A percentile compares a stretch with the other conserved stretches of the same genome.
phyloP scores from a whole-genome alignment of 345 rosid species.

The Durio zibethinus region DNA sequence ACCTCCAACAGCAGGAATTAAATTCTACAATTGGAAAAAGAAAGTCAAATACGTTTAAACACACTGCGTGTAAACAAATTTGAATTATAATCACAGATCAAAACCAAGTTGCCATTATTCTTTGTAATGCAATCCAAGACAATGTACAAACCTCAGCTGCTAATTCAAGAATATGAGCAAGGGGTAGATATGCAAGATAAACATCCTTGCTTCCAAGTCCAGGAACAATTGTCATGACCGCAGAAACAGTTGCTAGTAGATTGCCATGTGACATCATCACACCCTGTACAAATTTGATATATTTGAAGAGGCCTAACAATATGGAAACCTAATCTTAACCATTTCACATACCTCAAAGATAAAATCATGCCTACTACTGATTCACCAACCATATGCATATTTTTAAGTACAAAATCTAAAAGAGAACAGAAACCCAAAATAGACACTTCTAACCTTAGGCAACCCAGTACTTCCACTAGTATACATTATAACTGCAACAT shows the following conservation, averaged over 20 bases:
- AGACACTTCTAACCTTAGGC: slow-evolving; percentile 70
- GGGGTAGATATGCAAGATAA: slow-evolving; percentile 85
- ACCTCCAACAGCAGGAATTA: slow-evolving; percentile 81
- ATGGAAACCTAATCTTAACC: background rate
- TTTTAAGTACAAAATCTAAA: background rate
- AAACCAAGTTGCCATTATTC: background rate
- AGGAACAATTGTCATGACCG: slow-evolving; percentile 93
- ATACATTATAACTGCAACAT: slow-evolving; percentile 95
- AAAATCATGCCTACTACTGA: background rate
- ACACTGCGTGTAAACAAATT: slow-evolving; percentile 1
- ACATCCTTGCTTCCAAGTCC: slow-evolving; percentile 72
- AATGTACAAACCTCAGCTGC: slow-evolving; percentile 72
- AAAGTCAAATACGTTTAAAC: slow-evolving; percentile 15
- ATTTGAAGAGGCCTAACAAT: background rate
- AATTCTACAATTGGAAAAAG: slow-evolving; percentile 45
- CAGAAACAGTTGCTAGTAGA: slow-evolving; percentile 89
- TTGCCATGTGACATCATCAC: slow-evolving; percentile 99
- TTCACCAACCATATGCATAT: background rate
- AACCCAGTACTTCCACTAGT: slow-evolving; percentile 99
- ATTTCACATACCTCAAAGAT: background rate
- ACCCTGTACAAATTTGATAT: slow-evolving; percentile 8
- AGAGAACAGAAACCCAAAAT: slow-evolving; percentile 2
- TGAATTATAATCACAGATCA: background rate
- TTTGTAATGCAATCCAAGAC: slow-evolving; percentile 1
- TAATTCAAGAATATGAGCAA: slow-evolving; percentile 96